Conservation (phyloP, 2,329 filamentous ascomycete genomes). For the Talaromyces sp. region DNA sequence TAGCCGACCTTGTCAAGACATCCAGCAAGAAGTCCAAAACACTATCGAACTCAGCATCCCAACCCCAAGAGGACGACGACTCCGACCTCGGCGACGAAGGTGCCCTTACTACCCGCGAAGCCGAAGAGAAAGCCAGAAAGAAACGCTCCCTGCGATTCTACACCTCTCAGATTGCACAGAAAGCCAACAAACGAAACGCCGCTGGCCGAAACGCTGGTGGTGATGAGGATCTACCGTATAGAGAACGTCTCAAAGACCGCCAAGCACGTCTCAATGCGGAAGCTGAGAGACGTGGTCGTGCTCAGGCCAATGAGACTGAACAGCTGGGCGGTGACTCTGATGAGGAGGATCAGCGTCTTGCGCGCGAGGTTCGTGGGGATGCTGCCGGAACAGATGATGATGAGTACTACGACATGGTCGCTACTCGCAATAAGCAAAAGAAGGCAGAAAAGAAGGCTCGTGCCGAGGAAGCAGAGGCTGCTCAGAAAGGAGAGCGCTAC, state of each 20-base stretch:
- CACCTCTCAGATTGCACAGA: conserved; percentile 95
- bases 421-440: conserved; percentile 52
- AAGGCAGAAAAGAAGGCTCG: conserved; percentile 74
- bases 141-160: conserved; percentile 97
- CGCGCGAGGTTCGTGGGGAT: conserved; percentile 47
- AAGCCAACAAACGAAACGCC: conserved; percentile 72
- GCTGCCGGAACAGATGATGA: conserved; percentile 34
- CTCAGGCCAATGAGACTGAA: conserved; percentile 59
- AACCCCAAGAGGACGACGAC: conserved; percentile 51
- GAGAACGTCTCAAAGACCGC: conserved; percentile 81
- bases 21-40: conserved; percentile 46
- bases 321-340: conserved; percentile 70
- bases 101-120: conserved; percentile 69
- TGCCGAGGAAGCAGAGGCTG: conserved; percentile 55
- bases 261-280: conserved; percentile 84
- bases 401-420: conserved; percentile 85
- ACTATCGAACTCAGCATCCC: conserved; percentile 25
- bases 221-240: conserved; percentile 66
- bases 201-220: conserved; percentile 62
- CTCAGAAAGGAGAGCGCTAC: conserved; percentile 58
- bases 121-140: conserved; percentile 80
- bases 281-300: conserved; percentile 76
- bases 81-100: conserved; percentile 95
- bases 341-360: conserved; percentile 57
- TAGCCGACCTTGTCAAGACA: conserved; percentile 60